Evolutionary conservation across 73 alveolate species (phyloP).

Genomic region (Uronychia binucleata): DNA sequence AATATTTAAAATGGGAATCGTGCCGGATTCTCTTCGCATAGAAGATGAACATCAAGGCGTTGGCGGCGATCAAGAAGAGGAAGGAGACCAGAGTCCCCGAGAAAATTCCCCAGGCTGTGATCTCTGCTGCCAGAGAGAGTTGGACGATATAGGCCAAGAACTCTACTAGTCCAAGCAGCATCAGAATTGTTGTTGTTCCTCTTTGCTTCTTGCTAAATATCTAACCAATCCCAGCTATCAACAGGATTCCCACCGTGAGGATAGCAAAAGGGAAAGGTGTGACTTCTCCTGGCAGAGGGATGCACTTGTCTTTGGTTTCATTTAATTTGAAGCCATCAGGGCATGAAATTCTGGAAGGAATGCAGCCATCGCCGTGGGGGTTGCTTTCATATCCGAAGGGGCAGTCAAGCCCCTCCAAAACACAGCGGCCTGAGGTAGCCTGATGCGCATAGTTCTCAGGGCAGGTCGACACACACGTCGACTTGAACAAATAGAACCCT

Average conservation of each 20-base stretch:
- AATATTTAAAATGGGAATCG: slow-evolving; percentile 25
- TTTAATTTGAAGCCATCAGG: slow-evolving; percentile 45
- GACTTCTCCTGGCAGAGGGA: slow-evolving; percentile 47
- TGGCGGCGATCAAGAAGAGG: slow-evolving; percentile 11
- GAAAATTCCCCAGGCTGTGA: slow-evolving; percentile 23
- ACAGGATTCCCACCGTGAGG: slow-evolving; percentile 14
- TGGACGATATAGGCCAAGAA: neutral
- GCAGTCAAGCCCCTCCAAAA: slow-evolving; percentile 53
- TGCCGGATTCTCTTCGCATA: slow-evolving; percentile 25
- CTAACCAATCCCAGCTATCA: slow-evolving; percentile 20
- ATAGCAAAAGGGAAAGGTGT: slow-evolving; percentile 60
- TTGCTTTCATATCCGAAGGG: slow-evolving; percentile 43
- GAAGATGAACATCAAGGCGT: slow-evolving; percentile 31
- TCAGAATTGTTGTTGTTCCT: neutral
- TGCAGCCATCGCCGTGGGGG: slow-evolving; percentile 55
- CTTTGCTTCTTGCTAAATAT: neutral
- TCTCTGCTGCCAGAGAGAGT: neutral
- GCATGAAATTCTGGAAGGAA: slow-evolving; percentile 56
- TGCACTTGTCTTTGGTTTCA: slow-evolving; percentile 44
- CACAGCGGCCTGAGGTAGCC: slow-evolving; percentile 26
- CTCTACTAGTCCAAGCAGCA: neutral
- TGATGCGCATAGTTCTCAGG: slow-evolving; percentile 39
- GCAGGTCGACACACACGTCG: slow-evolving; percentile 47
- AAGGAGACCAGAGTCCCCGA: slow-evolving; percentile 30
- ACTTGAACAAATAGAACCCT: slow-evolving; percentile 30